These are phyloP conservation scores for Saturnispora saitoi DNA, from an alignment of 805 yeast species.

Conservation along the genomic window DNA sequence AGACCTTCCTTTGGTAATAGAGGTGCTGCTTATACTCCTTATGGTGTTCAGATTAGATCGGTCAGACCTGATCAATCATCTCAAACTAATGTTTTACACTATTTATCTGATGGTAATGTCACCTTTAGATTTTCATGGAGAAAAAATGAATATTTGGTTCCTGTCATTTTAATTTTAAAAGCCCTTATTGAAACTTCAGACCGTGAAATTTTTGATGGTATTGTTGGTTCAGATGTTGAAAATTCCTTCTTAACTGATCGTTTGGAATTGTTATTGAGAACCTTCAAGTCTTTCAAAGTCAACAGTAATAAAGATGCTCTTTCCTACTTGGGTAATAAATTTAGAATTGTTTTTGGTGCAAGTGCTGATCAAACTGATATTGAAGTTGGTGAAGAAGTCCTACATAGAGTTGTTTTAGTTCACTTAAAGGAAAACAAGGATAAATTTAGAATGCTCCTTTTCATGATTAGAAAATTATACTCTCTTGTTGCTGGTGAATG, in stretches of 20 bases:
- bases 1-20: constrained; percentile 92
- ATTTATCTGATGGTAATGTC: constrained; percentile 89
- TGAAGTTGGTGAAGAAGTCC: constrained; percentile 82
- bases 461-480: constrained; percentile 93
- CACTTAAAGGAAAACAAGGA: constrained; percentile 69
- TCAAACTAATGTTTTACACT: constrained; percentile 95
- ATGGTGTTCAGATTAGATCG: constrained; percentile 88
- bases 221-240: constrained; percentile 77
- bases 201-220: constrained; percentile 92
- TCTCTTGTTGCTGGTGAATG: constrained; percentile 95
- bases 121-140: constrained; percentile 97
- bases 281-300: constrained; percentile 73
- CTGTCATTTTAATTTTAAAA: constrained; percentile 85
- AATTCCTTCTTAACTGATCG: constrained; percentile 97
- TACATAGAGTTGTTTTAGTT: constrained; percentile 78
- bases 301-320: constrained; percentile 81
- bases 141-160: constrained; percentile 89
- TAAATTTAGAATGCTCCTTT: constrained; percentile 78
- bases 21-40: constrained; percentile 83
- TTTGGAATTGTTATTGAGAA: constrained; percentile 82
- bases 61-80: constrained; percentile 97
- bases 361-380: constrained; percentile 81
- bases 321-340: constrained; percentile 91
- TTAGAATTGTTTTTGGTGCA: constrained; percentile 86
- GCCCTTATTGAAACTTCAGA: constrained; percentile 88